Conservation (phyloP, 768 basidiomycete genomes). For the Nidula microcarpa region DNA sequence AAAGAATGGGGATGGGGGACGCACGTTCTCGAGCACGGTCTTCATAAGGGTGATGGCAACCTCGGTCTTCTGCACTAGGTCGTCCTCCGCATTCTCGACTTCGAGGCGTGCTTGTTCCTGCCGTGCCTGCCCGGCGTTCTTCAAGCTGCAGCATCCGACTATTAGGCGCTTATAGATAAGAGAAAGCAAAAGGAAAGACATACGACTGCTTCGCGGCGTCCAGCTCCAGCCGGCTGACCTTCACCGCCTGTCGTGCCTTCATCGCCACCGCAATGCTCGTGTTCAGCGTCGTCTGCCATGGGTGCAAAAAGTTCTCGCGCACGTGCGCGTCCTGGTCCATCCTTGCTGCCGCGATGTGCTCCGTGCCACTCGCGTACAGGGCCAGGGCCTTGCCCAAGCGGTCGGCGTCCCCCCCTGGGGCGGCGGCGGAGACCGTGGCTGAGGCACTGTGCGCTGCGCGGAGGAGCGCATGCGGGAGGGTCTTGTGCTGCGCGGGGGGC, state of each 20-base stretch:
- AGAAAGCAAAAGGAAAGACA: slow-evolving; percentile 22
- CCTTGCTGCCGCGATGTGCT: slow-evolving; percentile 75
- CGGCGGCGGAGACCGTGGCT: slow-evolving; percentile 31
- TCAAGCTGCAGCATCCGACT: slow-evolving; percentile 50
- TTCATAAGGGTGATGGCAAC: slow-evolving; percentile 97
- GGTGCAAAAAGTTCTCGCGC: slow-evolving; percentile 61
- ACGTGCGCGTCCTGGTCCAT: slow-evolving; percentile 78
- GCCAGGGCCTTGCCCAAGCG: slow-evolving; percentile 75
- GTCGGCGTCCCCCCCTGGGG: slow-evolving; percentile 44
- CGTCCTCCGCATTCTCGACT: slow-evolving; percentile 92
- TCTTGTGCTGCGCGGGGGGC: slow-evolving; percentile 78
- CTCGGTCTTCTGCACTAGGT: slow-evolving; percentile 97
- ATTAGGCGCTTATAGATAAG: not conserved
- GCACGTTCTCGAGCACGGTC: slow-evolving; percentile 94
- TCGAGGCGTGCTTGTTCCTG: slow-evolving; percentile 93
- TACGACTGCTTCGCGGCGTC: slow-evolving; percentile 89
- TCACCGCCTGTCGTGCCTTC: slow-evolving; percentile 86
- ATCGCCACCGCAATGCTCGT: slow-evolving; percentile 85
- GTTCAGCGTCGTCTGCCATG: slow-evolving; percentile 86
- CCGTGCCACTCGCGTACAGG: slow-evolving; percentile 81
- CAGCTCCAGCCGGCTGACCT: slow-evolving; percentile 77
- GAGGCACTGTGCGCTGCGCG: slow-evolving; percentile 73
- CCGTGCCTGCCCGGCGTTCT: slow-evolving; percentile 67
- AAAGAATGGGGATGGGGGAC: slow-evolving; percentile 20
- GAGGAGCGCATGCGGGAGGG: slow-evolving; percentile 90